Percentiles rank a stretch among this genome's conserved stretches.
These are phyloP conservation scores for Monosporascus sp. DNA, from an alignment of 2,329 filamentous ascomycete genomes.

Conservation along the genomic window DNA sequence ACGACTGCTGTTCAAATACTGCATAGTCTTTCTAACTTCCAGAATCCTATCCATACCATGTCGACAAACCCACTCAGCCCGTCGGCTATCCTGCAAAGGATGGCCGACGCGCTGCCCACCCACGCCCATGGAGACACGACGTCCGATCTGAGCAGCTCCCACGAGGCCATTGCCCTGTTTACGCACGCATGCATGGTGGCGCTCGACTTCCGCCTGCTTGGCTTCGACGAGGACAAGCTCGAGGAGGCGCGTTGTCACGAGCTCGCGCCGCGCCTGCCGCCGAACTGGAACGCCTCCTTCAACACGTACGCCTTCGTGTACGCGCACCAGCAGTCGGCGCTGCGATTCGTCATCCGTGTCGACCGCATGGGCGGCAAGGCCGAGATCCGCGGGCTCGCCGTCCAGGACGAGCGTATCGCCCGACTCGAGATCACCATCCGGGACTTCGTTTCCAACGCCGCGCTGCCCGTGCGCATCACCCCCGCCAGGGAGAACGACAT, in stretches of 20 bases:
- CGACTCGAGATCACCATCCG: slow-evolving; percentile 68
- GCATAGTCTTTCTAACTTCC: neutral
- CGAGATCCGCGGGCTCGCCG: slow-evolving; percentile 73
- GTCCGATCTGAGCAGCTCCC: slow-evolving; percentile 64
- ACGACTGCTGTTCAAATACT: too few species aligned
- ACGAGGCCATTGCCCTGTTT: slow-evolving; percentile 80
- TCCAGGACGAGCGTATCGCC: slow-evolving; percentile 76
- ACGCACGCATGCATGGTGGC: slow-evolving; percentile 77
- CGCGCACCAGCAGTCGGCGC: slow-evolving; percentile 76
- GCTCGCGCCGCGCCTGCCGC: slow-evolving; percentile 59
- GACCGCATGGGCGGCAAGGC: slow-evolving; percentile 77
- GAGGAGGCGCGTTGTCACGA: slow-evolving; percentile 55
- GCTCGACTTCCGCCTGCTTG: slow-evolving; percentile 74
- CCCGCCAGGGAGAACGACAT: slow-evolving; percentile 33
- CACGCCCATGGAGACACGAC: slow-evolving; percentile 46
- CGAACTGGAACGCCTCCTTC: slow-evolving; percentile 72
- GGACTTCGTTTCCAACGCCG: slow-evolving; percentile 65
- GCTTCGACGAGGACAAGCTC: slow-evolving; percentile 76
- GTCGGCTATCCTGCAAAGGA: slow-evolving; percentile 45
- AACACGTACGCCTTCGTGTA: slow-evolving; percentile 80
- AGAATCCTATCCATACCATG: slow-evolving; percentile 9
- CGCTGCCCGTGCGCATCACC: slow-evolving; percentile 52
- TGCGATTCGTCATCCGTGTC: slow-evolving; percentile 77
- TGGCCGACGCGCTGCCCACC: slow-evolving; percentile 56
- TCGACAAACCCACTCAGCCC: slow-evolving; percentile 34